Evolutionary conservation across 2,329 filamentous ascomycete species (phyloP), one percentile per base, ranked within the genome.

Genomic region (Passalora sequoiae): DNA sequence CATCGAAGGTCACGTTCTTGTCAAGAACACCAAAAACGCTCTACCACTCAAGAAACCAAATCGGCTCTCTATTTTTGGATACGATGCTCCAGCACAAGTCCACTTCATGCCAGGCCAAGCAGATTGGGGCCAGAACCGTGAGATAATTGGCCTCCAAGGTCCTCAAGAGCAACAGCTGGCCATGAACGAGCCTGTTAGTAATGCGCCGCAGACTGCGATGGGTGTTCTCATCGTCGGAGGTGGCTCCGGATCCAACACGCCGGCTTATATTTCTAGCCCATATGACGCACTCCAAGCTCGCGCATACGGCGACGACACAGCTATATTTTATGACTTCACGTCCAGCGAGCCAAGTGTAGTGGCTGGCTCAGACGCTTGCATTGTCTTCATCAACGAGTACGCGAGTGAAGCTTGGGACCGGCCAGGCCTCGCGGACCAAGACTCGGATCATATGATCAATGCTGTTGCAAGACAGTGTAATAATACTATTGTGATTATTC

Each of bases 401-500:
- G 52, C 66, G 1, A 62, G 62, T 0, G 69, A 71, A 46, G 60
- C 59, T 0, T 63, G 51, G 39, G 68, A 71, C 41, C 58, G 68
- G 0, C 51, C 62, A 1, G 56, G 49, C 7, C 56, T 71, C 0
- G 54, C 59, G 1, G 65, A 71, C 39, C 40, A 55, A 1, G 58
- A 61, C 6, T 80, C 76, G 1, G 80, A 84, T 49, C 64, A 61
- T 0, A 64, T 84, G 0, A 71, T 84, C 31, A 64, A 64, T 1
- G 71, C 75, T 33, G 78, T 84, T 1, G 80, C 81, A 0, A 63
- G 68, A 6, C 67, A 69, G 16, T 84, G 80, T 61, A 70, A 68
- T 49, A 82, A 78, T 47, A 83, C 81, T 1, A 69, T 84, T 13
- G 81, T 84, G 0, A 67, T 83, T 1, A 69, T 84, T 4, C 80